Base-by-base conservation (phyloP, 306 rosid genomes). In the Cicer arietinum region DNA sequence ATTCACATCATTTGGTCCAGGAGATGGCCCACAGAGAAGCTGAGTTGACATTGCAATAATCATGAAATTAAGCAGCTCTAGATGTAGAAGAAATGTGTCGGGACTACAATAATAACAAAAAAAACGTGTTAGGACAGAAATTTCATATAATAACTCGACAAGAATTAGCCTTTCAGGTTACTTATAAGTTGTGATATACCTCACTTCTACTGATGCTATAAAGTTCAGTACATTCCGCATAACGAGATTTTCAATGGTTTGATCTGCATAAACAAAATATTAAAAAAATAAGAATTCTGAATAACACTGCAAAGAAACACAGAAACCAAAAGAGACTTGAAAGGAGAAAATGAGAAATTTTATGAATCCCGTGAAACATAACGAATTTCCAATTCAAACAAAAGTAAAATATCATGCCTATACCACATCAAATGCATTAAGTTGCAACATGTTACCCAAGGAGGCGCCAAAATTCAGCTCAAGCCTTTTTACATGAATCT, bases 1-100 rank as follows among this genome's bases (percentile, higher is more conserved):
- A 79, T 92, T 92, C 80, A 88, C 85, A 75, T 92, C 96, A 80
- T 79, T 82, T 10, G 89, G 91, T 78, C 90, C 90, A 40, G 98
- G 98, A 82, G 98, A 95, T 69, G 98, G 88, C 77, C 99, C 97
- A 78, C 93, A 92, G 47, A 90, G 97, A 86, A 95, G 99, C 79
- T 95, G 99, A 82, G 97, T 92, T 30, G 99, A 92, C 98, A 92
- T 92, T 75, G 90, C 89, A 86, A 92, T 83, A 67, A 90, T 84
- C 96, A 95, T 59, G 86, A 95, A 95, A 88, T 92, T 92, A 69
- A 90, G 97, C 89, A 95, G 90, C 86, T 95, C 99, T 83, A 86
- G 79, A 67, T 95, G 96, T 76, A 95, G 91, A 75, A 90, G 80
- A 73, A 84, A 85, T 59, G 96, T 88, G 59, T 77, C 65, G 57